These are phyloP conservation scores for Xylaria hypoxylon DNA, from an alignment of 2,329 filamentous ascomycete genomes.

Conservation along the genomic window DNA sequence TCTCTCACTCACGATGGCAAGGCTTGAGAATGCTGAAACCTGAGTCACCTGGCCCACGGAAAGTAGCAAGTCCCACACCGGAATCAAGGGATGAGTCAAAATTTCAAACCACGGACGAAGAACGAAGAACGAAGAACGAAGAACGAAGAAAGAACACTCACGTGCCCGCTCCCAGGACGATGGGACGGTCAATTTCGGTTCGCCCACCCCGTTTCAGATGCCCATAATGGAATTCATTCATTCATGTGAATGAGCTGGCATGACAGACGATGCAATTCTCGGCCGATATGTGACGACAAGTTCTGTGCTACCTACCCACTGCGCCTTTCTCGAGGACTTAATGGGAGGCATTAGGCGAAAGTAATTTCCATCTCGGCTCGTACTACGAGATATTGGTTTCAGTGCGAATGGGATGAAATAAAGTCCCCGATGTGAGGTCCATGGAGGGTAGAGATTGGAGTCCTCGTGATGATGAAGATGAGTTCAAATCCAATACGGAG, in stretches of 20 bases:
- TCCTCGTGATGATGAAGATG: not conserved
- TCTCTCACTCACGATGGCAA: not conserved
- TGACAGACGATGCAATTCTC: slow-evolving; percentile 5
- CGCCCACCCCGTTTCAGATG: not conserved
- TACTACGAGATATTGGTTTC: slow-evolving; percentile 4
- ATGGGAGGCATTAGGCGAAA: slow-evolving; percentile 6
- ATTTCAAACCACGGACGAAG: not conserved
- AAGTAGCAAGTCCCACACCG: not conserved
- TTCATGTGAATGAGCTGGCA: not conserved
- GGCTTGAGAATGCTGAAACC: not conserved
- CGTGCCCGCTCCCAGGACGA: slow-evolving; percentile 1
- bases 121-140: too few relatives aligned
- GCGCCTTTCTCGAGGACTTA: not conserved
- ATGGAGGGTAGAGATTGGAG: not conserved
- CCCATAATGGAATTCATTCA: not conserved
- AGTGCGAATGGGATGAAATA: not conserved
- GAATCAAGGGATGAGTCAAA: slow-evolving; percentile 12
- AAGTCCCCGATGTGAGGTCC: not conserved
- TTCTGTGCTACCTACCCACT: not conserved
- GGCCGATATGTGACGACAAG: slow-evolving; percentile 2
- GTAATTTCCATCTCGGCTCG: slow-evolving; percentile 4
- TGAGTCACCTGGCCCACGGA: not conserved
- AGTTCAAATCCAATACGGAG: too few relatives aligned
- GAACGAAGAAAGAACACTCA: not conserved
- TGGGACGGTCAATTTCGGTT: slow-evolving; percentile 9